Evolutionary conservation across 208 protist genomes (phyloP), one percentile per base, ranked within the genome.

Genomic region (Acanthamoeba comandoni): DNA sequence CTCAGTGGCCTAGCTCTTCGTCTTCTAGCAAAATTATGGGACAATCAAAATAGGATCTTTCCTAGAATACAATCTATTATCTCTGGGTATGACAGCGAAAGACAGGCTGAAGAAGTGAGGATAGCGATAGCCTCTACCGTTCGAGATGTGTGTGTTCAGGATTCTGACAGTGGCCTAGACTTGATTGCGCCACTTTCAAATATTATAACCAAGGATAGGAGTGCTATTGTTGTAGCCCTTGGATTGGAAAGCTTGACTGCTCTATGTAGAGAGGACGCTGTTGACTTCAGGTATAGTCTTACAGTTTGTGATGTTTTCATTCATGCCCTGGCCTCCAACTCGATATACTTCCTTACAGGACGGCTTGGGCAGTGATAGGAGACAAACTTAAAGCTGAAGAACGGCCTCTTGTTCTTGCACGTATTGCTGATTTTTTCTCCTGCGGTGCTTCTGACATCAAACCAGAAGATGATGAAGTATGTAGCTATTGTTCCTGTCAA

Each of bases 261-360:
- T n/a, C 70, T 80, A 22, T 80, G 70, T 52, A n/a, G 31, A 31
- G 70, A 80, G 24, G 70, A 80, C 48, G 70, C 70, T 19, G 70
- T 80, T 22, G 70, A 80, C 70, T 80, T 80, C 70, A 80, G 35
- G 35, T 43, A 7, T 43, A 5, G 2, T 43, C 35, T 43, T 43
- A 43, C 5, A 5, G 1, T 5, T 43, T 43, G 35, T 43, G 35
- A 43, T 43, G 5, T n/a, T n/a, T n/a, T n/a, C n/a, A 5, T 43
- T 43, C 35, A 43, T 43, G n/a, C n/a, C 35, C 35, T 43, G 35
- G 35, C 35, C 5, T 43, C 35, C 5, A 43, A 43, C 35, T 43
- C 35, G 5, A 1, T 43, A 43, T 43, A 43, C 35, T 43, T 43
- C 35, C 35, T 43, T 43, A 7, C 5, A 43, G 57, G 43, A 80